phyloP scores from a whole-genome alignment of 257 asterid species.

The Haberlea rhodopensis region DNA sequence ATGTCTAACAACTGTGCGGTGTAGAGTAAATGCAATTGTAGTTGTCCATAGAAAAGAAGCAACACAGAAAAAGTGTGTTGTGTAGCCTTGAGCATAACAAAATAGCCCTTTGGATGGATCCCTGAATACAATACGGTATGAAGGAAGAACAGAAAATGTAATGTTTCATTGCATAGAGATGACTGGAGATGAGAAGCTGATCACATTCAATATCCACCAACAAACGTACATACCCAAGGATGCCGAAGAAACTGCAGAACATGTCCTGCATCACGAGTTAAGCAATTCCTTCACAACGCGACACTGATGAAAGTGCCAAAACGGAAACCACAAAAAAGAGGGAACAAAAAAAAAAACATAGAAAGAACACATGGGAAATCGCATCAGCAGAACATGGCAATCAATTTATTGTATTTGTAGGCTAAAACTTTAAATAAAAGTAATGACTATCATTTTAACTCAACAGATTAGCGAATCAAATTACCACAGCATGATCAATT shows the following conservation, averaged over 20 bases:
- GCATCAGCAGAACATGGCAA: not conserved
- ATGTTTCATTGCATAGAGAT: conserved; percentile 13
- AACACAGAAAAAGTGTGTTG: conserved; percentile 95
- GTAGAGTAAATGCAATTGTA: conserved; percentile 91
- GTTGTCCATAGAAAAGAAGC: conserved; percentile 98
- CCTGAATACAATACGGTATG: conserved; percentile 45
- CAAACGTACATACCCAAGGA: conserved; percentile 64
- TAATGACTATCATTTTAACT: not conserved
- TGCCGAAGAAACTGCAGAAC: conserved; percentile 97
- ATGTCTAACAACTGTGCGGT: conserved; percentile 97
- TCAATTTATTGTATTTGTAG: not conserved
- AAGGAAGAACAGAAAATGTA: conserved; percentile 14
- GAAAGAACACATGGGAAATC: not conserved
- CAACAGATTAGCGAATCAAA: not conserved
- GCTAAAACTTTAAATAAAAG: not conserved
- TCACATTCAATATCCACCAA: conserved; percentile 16
- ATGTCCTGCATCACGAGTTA: conserved; percentile 67
- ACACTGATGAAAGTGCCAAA: conserved; percentile 1
- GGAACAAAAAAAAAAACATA: conserved; percentile 6
- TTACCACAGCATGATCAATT: not conserved
- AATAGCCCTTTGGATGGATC: conserved; percentile 90
- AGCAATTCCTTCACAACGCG: conserved; percentile 12
- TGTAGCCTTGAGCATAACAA: conserved; percentile 90
- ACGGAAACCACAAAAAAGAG: not conserved
- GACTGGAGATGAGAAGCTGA: conserved; percentile 1